phyloP scores from a whole-genome alignment of 139 green algal genomes.

The Volvox africanus region DNA sequence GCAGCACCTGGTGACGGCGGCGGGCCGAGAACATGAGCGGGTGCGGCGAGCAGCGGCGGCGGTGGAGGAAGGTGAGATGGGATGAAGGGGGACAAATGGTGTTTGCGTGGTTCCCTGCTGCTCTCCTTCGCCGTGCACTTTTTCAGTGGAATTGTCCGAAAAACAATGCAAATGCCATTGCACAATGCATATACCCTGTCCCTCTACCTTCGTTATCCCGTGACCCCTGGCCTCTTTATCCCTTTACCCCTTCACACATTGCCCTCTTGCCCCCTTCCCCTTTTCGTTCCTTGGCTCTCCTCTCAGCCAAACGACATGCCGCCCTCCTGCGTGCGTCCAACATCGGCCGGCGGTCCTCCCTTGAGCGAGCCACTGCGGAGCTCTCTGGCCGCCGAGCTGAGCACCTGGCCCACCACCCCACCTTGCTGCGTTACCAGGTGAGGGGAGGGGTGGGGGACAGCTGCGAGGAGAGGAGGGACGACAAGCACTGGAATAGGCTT shows the following conservation, averaged over 20 bases:
- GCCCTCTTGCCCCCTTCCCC: too few relatives aligned
- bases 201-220: too few relatives aligned
- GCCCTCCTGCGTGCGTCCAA: neutral
- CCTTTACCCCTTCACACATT: neutral
- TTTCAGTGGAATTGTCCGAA: too few relatives aligned
- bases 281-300: neutral
- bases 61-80: constrained; percentile 1
- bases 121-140: too few relatives aligned
- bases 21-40: neutral
- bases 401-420: constrained; percentile 40
- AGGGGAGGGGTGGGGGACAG: neutral
- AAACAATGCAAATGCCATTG: too few relatives aligned
- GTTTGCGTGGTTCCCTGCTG: too few relatives aligned
- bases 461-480: neutral
- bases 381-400: neutral
- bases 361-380: neutral
- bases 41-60: neutral
- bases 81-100: neutral
- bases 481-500: neutral
- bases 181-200: too few relatives aligned
- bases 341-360: neutral
- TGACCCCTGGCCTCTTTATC: neutral
- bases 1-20: constrained; percentile 22
- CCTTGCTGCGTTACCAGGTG: constrained; percentile 38
- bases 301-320: constrained; percentile 1